Evolutionary conservation across 2,329 filamentous ascomycete genomes (phyloP).

Genomic region (Didymella segeticola): DNA sequence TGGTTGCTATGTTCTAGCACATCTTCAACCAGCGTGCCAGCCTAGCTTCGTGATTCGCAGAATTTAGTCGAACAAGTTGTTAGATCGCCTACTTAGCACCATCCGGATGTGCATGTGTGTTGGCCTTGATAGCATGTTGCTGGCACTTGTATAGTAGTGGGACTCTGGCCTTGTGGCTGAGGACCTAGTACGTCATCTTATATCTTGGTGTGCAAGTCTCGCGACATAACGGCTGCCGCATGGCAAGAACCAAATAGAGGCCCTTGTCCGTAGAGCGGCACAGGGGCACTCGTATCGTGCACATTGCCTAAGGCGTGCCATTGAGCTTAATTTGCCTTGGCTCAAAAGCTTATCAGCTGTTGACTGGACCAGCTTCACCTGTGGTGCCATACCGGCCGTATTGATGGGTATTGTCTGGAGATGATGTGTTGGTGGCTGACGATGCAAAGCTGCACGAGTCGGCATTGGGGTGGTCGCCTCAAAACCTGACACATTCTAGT

Average conservation of each 20-base stretch:
- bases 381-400: background rate
- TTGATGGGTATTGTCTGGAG: background rate
- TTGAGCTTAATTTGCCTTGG: background rate
- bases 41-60: no score
- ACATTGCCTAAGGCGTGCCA: background rate
- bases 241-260: background rate
- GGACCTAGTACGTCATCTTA: no score
- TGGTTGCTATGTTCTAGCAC: no score
- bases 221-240: no score
- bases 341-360: background rate
- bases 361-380: background rate
- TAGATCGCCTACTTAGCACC: no score
- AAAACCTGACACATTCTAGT: background rate
- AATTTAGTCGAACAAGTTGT: no score
- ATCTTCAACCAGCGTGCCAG: no score
- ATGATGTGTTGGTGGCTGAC: background rate
- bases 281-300: background rate
- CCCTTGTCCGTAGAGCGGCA: background rate
- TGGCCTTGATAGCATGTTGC: no score
- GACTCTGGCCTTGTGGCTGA: no score
- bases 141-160: no score
- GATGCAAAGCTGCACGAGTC: background rate
- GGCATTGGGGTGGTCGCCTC: background rate
- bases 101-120: no score
- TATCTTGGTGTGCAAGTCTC: no score